phyloP scores from a whole-genome alignment of 495 filamentous ascomycete genomes.

The Annulohypoxylon stygium region DNA sequence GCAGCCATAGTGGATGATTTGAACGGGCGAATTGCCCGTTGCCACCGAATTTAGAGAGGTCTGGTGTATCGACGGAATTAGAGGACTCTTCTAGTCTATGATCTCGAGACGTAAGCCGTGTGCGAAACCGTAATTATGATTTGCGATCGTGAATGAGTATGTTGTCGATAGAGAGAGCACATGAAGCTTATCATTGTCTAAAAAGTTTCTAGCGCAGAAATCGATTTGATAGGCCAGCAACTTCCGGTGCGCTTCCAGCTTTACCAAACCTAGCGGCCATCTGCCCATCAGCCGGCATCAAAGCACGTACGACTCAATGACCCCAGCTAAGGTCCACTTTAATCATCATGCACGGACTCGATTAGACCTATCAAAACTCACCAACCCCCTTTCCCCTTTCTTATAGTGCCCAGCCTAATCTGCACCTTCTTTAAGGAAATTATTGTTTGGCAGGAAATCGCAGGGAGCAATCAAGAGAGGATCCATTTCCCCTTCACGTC shows the following conservation, averaged over 20 bases:
- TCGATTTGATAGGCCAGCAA: conserved; percentile 26
- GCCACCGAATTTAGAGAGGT: not conserved
- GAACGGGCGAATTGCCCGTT: not conserved
- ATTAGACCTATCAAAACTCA: conserved; percentile 56
- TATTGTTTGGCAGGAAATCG: conserved; percentile 62
- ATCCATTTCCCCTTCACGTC: conserved; percentile 47
- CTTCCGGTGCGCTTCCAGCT: conserved; percentile 12
- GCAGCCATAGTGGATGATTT: conserved; percentile 58
- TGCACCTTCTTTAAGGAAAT: conserved; percentile 61
- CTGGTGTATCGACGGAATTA: not conserved
- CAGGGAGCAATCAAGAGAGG: conserved; percentile 53
- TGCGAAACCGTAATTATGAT: not conserved
- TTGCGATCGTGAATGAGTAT: conserved; percentile 3
- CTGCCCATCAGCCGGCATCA: conserved; percentile 46
- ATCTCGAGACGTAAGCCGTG: not conserved
- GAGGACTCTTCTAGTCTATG: not conserved
- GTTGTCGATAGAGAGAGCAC: conserved; percentile 22
- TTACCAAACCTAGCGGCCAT: conserved; percentile 29
- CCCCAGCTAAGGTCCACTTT: conserved; percentile 41
- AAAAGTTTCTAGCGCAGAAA: conserved; percentile 41
- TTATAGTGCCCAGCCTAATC: conserved; percentile 49
- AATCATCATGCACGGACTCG: conserved; percentile 49
- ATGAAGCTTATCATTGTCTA: conserved; percentile 36
- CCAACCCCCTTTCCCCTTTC: conserved; percentile 59
- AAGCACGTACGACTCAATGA: conserved; percentile 41